phyloP scores from a whole-genome alignment of 2,329 filamentous ascomycete genomes.

The Cercospora beticola region DNA sequence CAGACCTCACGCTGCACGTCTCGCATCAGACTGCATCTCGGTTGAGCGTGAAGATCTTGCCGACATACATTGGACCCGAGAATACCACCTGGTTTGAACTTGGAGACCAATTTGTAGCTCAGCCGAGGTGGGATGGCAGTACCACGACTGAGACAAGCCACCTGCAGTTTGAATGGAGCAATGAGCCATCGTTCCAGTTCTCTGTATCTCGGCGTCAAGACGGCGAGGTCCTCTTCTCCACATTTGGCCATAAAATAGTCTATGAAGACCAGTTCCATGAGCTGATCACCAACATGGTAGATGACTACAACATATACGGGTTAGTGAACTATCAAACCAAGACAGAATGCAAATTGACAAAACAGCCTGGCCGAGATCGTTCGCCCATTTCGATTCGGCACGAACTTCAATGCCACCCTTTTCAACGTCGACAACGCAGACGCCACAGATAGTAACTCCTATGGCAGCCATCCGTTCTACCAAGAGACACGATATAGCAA shows the following conservation, averaged over 20 bases:
- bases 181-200: slow-evolving; percentile 36
- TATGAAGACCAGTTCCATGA: slow-evolving; percentile 38
- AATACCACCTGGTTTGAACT: slow-evolving; percentile 30
- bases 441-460: slow-evolving; percentile 30
- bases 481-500: slow-evolving; percentile 36
- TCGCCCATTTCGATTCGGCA: slow-evolving; percentile 32
- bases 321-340: slow-evolving; percentile 17
- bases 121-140: slow-evolving; percentile 21
- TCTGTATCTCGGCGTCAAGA: slow-evolving; percentile 23
- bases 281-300: slow-evolving; percentile 31
- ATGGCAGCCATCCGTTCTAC: slow-evolving; percentile 38
- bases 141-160: slow-evolving; percentile 28
- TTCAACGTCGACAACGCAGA: slow-evolving; percentile 33
- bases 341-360: neutral
- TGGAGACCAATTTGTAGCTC: slow-evolving; percentile 17
- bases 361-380: slow-evolving; percentile 24
- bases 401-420: slow-evolving; percentile 35
- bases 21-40: slow-evolving; percentile 30
- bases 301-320: slow-evolving; percentile 36
- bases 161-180: slow-evolving; percentile 33
- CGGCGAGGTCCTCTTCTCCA: slow-evolving; percentile 34
- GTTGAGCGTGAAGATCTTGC: slow-evolving; percentile 31
- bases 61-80: slow-evolving; percentile 24
- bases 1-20: slow-evolving; percentile 29
- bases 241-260: slow-evolving; percentile 33